These are phyloP conservation scores for Hypocrella siamensis DNA, from an alignment of 2,329 filamentous ascomycete genomes.

Conservation along the genomic window DNA sequence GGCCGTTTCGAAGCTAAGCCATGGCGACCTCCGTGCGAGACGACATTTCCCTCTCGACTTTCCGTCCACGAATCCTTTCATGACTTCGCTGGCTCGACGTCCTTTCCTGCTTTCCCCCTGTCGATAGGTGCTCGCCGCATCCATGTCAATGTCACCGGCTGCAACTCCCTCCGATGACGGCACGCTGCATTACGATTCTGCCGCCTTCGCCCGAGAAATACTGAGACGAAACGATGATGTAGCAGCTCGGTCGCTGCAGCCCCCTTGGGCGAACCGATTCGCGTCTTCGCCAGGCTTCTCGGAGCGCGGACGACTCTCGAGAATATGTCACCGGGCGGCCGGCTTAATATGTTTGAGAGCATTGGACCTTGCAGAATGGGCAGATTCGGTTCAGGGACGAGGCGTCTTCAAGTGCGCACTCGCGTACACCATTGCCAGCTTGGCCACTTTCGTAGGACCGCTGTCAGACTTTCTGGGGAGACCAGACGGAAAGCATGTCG, in stretches of 20 bases:
- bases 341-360: slow-evolving; percentile 1
- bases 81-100: no score
- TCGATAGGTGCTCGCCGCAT: no score
- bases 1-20: no score
- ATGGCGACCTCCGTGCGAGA: no score
- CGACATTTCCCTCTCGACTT: no score
- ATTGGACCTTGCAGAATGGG: slow-evolving; percentile 23
- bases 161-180: slow-evolving; percentile 3
- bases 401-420: slow-evolving; percentile 75
- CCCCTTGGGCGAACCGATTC: not conserved
- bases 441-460: slow-evolving; percentile 63
- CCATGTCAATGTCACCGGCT: slow-evolving; percentile 1
- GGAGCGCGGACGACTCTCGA: not conserved
- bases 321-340: not conserved
- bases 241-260: not conserved
- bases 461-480: slow-evolving; percentile 59
- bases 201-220: not conserved
- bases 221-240: not conserved
- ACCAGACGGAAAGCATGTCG: slow-evolving; percentile 79
- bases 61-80: no score
- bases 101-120: no score
- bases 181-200: slow-evolving; percentile 2
- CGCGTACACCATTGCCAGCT: slow-evolving; percentile 66
- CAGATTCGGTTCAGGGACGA: slow-evolving; percentile 52
- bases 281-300: not conserved